Base-by-base conservation (phyloP, 257 asterid species). In the Solanum lycopersicoides region DNA sequence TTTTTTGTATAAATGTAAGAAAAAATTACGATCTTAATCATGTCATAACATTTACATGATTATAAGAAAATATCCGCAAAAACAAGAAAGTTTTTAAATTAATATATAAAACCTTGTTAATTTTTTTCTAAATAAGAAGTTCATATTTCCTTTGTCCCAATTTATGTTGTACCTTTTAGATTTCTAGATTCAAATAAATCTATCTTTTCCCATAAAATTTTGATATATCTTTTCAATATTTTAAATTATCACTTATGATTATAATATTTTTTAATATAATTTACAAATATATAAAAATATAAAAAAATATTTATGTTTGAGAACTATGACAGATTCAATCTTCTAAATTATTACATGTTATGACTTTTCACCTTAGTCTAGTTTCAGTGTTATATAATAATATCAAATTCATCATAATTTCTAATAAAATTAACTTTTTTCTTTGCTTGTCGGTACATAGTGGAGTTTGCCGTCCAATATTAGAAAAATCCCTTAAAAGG, bases 151-250 rank as follows among this genome's bases (percentile, higher is more conserved):
- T 53, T 1, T 2, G 0, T 18, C 63, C 0, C 63, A 16, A 53
- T 53, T 53, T 53, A 16, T 16, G 0, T 53, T 23, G 3, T 9
- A 53, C 20, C 0, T 53, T 0, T 53, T 9, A 53, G 0, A 0
- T 53, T 53, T 53, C 0, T 0, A 16, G 9, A 53, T 16, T 16
- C n/a, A n/a, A 53, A 53, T 3, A 53, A 53, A 1, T 53, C 1
- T 16, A 53, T 53, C 16, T 50, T 53, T 16, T 53, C 6, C 0
- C 1, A 3, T 53, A 53, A 16, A 6, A 0, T 15, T 50, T 53
- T 15, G 0, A 15, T 50, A 15, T 50, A 50, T 50, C 9, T 2
- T 53, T 53, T 6, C 6, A 50, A 53, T 53, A 53, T 16, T 53
- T 50, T 16, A 0, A 53, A 53, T 50, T 16, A 35, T 35, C 39